Base-by-base conservation (phyloP, 108 stramenopile species). In the Skeletonema marinoi region DNA sequence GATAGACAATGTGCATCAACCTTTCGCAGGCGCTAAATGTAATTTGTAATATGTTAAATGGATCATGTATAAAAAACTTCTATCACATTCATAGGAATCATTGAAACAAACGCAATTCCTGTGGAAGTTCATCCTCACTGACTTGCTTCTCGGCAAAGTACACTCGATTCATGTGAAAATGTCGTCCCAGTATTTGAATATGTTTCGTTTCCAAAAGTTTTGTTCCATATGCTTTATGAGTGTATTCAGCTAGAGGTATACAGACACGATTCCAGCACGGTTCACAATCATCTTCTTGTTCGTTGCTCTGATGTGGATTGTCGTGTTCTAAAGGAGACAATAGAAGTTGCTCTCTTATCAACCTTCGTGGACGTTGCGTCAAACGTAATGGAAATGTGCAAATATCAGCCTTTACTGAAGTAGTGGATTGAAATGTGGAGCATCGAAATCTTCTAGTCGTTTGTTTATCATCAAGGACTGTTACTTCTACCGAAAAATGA, bases 221-320 rank as follows among this genome's bases (percentile, higher is more conserved):
- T 1, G 68, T 77, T 14, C 68, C 76, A 50, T 69, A 63, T 21
- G 68, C 61, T 14, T 68, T 60, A 16, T 51, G 6, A 12, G 58
- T 76, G 41, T 68, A 68, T 33, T 67, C 58, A 25, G 58, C 21
- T 2, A 68, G 59, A 14, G 56, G 75, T 13, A 76, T n/a, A 46
- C 19, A 67, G 30, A 67, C 17, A 30, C 75, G 50, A 32, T 76
- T 76, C 75, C 75, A 76, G 75, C 75, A 76, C 7, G 74, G 32
- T 51, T 74, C 21, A 17, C 16, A 63, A 3, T 65, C 73, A 4
- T 65, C 63, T 11, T 65, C 63, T 11, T 74, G 21, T 25, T 33
- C 30, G 7, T n/a, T 35, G 32, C 2, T 60, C 21, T 44, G n/a
- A 5, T 50, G 14, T 31, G 9, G n/a, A 32, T 71, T 32, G 30